Evolutionary conservation across 2,329 filamentous ascomycete species (phyloP), one percentile per base, ranked within the genome.

Genomic region (Apiospora sp.): DNA sequence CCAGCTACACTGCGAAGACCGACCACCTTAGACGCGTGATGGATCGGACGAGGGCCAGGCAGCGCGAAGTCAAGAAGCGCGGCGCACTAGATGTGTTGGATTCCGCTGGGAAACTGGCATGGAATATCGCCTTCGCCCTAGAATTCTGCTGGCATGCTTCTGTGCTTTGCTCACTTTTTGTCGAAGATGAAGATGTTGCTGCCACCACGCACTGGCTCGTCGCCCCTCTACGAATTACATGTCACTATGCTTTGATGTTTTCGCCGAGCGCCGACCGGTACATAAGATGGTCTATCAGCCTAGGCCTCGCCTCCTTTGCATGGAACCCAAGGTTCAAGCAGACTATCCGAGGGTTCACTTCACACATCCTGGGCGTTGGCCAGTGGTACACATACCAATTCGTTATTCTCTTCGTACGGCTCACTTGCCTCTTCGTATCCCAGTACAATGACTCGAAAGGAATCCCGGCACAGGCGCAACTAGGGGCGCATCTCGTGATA

Each of bases 1-100:
- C 94, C 0, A 92, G 90, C 12, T 97, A 97, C 80, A 92, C 91
- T 44, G 95, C 95, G 41, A 94, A 94, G 82, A 92, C 93, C n/a
- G 94, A 97, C 76, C 89, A 94, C 75, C 82, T 97, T 44, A 88
- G 92, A 69, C 89, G 92, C 74, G 91, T 94, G 86, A 90, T 97
- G 84, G 91, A 94, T 67, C 90, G 89, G 76, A 92, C 87, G 68
- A 84, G 84, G 73, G 85, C 80, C 73, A 85, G 84, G 37, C 86
- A 84, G 75, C 82, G 83, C 12, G 77, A 79, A n/a, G 77, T 82
- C n/a, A 80, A 83, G 78, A 76, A 80, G 75, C 77, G 80, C 30
- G 84, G 85, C 1, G 72, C 79, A 22, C 76, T 89, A 27, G 86
- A 89, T 73, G 75, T 82, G 69, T 76, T 86, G 75, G 82, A 87